Percentiles rank a stretch among this genome's conserved stretches.
Conservation (phyloP, 2,329 filamentous ascomycete species). For the Xylariaceae sp. region DNA sequence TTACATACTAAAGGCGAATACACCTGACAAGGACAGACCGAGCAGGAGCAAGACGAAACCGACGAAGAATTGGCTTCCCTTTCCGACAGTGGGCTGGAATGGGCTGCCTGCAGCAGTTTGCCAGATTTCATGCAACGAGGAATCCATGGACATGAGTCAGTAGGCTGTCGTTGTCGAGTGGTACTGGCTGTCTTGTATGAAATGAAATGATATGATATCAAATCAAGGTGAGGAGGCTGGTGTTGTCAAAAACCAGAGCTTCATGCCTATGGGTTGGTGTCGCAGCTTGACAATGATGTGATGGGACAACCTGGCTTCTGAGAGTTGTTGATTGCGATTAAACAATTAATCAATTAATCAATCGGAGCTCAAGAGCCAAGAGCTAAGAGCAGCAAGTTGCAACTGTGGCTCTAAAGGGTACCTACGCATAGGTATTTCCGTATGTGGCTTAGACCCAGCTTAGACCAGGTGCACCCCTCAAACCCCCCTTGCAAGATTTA, state of each 20-base stretch:
- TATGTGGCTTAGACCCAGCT: slow-evolving; percentile 14
- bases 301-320: neutral
- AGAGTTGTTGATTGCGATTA: neutral
- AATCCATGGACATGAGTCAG: slow-evolving; percentile 67
- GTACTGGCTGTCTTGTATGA: neutral
- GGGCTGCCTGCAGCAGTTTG: slow-evolving; percentile 88
- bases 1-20: slow-evolving; percentile 83
- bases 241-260: no score
- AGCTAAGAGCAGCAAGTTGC: neutral
- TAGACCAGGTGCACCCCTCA: no score
- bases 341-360: slow-evolving; percentile 2
- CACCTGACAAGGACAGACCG: slow-evolving; percentile 74
- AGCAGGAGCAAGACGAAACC: slow-evolving; percentile 77
- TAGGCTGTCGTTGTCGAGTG: neutral
- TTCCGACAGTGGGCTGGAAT: slow-evolving; percentile 80
- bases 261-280: no score
- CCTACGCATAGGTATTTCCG: slow-evolving; percentile 7
- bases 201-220: neutral
- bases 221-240: neutral
- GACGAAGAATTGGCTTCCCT: slow-evolving; percentile 83
- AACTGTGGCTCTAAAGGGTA: slow-evolving; percentile 26
- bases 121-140: slow-evolving; percentile 88
- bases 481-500: no score
- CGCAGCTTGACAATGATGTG: neutral
- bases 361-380: slow-evolving; percentile 5